Evolutionary conservation across 2,329 filamentous ascomycete genomes (phyloP).

Genomic region (Exophiala viscosa): DNA sequence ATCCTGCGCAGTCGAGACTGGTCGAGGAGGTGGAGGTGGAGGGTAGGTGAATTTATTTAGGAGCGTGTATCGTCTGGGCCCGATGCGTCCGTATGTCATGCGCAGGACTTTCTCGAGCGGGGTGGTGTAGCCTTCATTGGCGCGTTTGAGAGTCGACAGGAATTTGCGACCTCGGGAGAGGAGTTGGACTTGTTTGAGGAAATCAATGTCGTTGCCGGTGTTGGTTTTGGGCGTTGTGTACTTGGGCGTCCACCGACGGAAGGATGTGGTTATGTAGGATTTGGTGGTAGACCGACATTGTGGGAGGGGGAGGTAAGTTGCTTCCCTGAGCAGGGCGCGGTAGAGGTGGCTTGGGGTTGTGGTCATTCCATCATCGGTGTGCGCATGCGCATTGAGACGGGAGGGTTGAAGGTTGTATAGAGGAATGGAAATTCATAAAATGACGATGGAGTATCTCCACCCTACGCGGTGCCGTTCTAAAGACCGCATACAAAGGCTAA

Average conservation of each 20-base stretch:
- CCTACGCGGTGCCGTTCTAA: no score
- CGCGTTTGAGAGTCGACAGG: slow-evolving; percentile 46
- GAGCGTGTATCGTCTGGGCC: slow-evolving; percentile 50
- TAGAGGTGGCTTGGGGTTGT: slow-evolving; percentile 44
- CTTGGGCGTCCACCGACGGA: slow-evolving; percentile 37
- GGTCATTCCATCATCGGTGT: slow-evolving; percentile 14
- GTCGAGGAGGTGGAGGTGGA: no score
- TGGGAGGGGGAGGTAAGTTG: slow-evolving; percentile 58
- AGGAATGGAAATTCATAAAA: background rate
- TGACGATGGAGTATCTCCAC: background rate
- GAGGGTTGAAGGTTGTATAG: no score
- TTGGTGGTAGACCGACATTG: slow-evolving; percentile 50
- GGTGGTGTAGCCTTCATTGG: slow-evolving; percentile 53
- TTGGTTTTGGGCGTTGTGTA: slow-evolving; percentile 23
- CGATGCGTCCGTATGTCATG: slow-evolving; percentile 56
- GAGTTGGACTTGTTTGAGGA: slow-evolving; percentile 17
- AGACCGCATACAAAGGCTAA: no score
- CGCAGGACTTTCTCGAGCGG: slow-evolving; percentile 52
- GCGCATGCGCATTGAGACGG: no score
- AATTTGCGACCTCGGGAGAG: slow-evolving; percentile 33
- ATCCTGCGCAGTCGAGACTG: slow-evolving; percentile 5
- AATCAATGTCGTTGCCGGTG: slow-evolving; percentile 25
- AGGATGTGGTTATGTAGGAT: slow-evolving; percentile 47
- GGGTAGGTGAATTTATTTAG: slow-evolving; percentile 35
- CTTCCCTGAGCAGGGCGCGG: slow-evolving; percentile 56